Conservation (phyloP, 257 asterid species). For the Marsdenia floribunda region DNA sequence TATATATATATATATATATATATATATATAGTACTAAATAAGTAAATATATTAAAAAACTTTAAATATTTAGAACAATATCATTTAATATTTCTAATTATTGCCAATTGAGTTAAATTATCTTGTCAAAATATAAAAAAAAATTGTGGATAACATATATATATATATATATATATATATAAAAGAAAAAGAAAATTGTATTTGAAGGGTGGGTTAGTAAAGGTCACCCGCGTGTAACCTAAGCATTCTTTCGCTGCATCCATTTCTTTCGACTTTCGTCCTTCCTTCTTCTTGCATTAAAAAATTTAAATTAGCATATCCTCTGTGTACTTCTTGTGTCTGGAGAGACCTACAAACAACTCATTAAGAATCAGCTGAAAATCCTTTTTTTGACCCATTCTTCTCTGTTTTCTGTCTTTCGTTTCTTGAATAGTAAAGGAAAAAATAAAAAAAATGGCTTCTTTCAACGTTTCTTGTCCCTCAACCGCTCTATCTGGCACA, state of each 20-base stretch:
- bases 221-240: not conserved
- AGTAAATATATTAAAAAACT: no score
- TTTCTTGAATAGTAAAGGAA: not conserved
- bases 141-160: not conserved
- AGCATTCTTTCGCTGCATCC: not conserved
- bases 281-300: no score
- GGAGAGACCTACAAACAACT: not conserved
- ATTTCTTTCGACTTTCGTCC: slow-evolving; percentile 6
- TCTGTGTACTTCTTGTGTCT: not conserved
- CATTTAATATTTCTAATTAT: no score
- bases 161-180: no score
- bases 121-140: no score
- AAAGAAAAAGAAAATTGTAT: no score
- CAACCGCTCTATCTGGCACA: slow-evolving; percentile 44
- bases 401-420: not conserved
- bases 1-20: no score
- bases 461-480: slow-evolving; percentile 54
- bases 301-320: slow-evolving; percentile 7
- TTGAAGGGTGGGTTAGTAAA: slow-evolving; percentile 5
- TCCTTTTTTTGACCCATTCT: not conserved
- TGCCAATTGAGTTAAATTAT: no score
- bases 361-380: slow-evolving; percentile 1
- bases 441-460: slow-evolving; percentile 47
- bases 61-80: no score
- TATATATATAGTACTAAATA: no score